A percentile compares a stretch with the other conserved stretches of the same genome.
phyloP scores from a whole-genome alignment of 2,329 filamentous ascomycete species.

The Emmonsia crescens region DNA sequence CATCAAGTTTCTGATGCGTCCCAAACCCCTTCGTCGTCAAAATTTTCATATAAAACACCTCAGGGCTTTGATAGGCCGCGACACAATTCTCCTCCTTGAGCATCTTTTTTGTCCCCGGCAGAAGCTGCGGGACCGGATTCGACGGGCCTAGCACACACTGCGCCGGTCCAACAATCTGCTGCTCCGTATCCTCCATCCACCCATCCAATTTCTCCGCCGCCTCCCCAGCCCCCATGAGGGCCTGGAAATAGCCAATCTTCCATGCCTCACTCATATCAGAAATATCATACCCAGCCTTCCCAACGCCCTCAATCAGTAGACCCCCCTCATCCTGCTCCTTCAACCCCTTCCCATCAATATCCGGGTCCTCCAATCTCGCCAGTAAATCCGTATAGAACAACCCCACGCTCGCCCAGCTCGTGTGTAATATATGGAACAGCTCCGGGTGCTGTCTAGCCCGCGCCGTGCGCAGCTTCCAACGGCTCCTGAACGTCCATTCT shows the following conservation, averaged over 20 bases:
- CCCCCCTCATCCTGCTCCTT: constrained; percentile 45
- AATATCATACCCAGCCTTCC: constrained; percentile 55
- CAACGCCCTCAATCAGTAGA: constrained; percentile 44
- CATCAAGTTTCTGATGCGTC: constrained; percentile 66
- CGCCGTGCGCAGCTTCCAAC: constrained; percentile 57
- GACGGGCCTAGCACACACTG: constrained; percentile 70
- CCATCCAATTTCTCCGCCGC: constrained; percentile 73
- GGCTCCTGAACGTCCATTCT: constrained; percentile 66
- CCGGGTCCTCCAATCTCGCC: constrained; percentile 56
- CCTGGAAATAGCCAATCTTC: constrained; percentile 75
- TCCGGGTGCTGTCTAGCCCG: constrained; percentile 48
- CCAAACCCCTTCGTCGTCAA: constrained; percentile 71
- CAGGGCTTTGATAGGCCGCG: constrained; percentile 56
- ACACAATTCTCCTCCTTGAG: constrained; percentile 68
- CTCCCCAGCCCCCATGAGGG: constrained; percentile 64
- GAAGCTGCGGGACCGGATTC: constrained; percentile 66
- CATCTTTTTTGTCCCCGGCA: constrained; percentile 39
- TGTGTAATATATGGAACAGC: constrained; percentile 41
- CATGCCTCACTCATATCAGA: constrained; percentile 68
- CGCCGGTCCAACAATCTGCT: constrained; percentile 56
- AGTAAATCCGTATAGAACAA: constrained; percentile 51
- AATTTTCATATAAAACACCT: constrained; percentile 70
- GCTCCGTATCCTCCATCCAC: constrained; percentile 59
- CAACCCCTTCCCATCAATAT: constrained; percentile 57
- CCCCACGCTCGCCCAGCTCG: constrained; percentile 61